Conservation (phyloP, 129 eudicot genomes). For the Glebionis coronaria region DNA sequence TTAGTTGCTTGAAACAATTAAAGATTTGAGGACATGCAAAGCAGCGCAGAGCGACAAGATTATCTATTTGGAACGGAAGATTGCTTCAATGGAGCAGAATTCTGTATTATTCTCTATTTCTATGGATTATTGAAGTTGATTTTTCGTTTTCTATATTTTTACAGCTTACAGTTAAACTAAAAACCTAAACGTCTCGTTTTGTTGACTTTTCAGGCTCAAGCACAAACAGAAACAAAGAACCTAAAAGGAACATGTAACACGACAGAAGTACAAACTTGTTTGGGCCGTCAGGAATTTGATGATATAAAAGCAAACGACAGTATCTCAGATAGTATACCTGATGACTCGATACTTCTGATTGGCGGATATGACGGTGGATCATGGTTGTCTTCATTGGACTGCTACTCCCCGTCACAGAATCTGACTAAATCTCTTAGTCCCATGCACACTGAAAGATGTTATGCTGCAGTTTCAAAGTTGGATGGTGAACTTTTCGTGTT, state of each 20-base stretch:
- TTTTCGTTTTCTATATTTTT: background rate
- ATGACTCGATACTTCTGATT: conserved; percentile 45
- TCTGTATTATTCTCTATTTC: conserved; percentile 42
- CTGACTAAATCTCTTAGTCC: conserved; percentile 44
- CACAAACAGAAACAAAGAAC: conserved; percentile 47
- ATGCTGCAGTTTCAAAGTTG: conserved; percentile 55
- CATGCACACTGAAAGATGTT: conserved; percentile 50
- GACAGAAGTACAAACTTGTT: conserved; percentile 21
- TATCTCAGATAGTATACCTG: conserved; percentile 28
- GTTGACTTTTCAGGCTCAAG: conserved; percentile 40
- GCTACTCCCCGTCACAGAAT: conserved; percentile 53
- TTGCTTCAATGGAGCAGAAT: conserved; percentile 45
- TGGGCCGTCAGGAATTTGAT: conserved; percentile 7
- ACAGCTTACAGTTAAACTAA: background rate
- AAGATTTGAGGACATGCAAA: conserved; percentile 53
- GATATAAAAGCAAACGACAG: conserved; percentile 16
- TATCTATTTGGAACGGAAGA: conserved; percentile 42
- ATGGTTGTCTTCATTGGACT: conserved; percentile 56
- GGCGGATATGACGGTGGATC: conserved; percentile 80
- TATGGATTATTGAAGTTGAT: conserved; percentile 10
- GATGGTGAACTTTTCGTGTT: conserved; percentile 60
- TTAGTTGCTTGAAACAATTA: conserved; percentile 47
- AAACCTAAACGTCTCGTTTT: background rate
- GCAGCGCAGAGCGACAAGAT: conserved; percentile 39
- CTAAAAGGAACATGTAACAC: conserved; percentile 32